Evolutionary conservation across 108 stramenopile species (phyloP), one percentile per base, ranked within the genome.

Genomic region (Parietichytrium sp.): DNA sequence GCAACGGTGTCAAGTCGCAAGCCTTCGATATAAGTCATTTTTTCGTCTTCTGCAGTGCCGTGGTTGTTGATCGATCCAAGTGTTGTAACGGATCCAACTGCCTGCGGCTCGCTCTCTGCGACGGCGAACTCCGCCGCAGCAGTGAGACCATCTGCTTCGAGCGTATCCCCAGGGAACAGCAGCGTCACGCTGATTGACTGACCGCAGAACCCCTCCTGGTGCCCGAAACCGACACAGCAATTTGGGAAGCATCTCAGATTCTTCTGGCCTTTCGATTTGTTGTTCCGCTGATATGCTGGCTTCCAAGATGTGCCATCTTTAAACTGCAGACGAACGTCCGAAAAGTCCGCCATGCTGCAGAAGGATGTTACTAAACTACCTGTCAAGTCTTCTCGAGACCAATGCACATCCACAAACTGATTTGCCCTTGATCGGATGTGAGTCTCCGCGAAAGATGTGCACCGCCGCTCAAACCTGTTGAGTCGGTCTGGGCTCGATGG

Each of bases 181-280:
- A 72, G 45, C n/a, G 45, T 42, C 38, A 72, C 61, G 8, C 38
- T 25, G 42, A 72, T 72, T 6, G 61, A 72, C 61, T 72, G 61
- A n/a, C 61, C 61, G 42, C 61, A 72, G 25, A 72, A 72, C 38
- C 61, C 61, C 23, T 72, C 61, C 61, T 72, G 61, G 2, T 72
- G 61, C 13, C 61, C 61, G 42, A 72, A 72, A 6, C 61, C 61
- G 42, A 72, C 38, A 25, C 61, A 72, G 61, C 61, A 72, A 42
- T 72, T 72, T 8, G 61, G 61, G 33, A 72, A 72, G 61, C 61
- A 72, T 16, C 61, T 33, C 33, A 72, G 61, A 42, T 72, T 72
- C 61, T 72, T 72, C 33, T 72, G 61, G 61, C 45, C 61, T 42
- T 72, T 72, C n/a, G 61, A 72, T 42, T 72, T 72, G 61, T 72